Evolutionary conservation across 306 rosid genomes (phyloP).

Genomic region (Dryas octopetala): DNA sequence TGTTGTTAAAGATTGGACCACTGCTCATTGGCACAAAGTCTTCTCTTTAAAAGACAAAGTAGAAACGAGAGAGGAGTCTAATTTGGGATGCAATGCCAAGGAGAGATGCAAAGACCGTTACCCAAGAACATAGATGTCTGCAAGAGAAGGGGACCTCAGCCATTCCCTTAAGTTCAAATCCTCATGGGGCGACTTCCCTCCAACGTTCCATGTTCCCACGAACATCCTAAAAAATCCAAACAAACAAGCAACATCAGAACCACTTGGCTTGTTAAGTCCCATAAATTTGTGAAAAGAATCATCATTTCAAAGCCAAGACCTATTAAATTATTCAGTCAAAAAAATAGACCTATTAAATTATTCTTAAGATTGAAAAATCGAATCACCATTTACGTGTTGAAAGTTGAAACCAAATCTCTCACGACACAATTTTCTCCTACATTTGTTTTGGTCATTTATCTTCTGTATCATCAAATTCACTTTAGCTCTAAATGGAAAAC

Average conservation of each 20-base stretch:
- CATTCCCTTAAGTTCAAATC: slow-evolving; percentile 64
- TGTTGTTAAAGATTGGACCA: neutral
- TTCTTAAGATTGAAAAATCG: no score
- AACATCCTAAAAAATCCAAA: slow-evolving; percentile 48
- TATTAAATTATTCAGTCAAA: no score
- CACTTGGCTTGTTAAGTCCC: neutral
- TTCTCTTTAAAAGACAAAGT: neutral
- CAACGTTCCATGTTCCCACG: slow-evolving; percentile 98
- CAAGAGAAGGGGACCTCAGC: slow-evolving; percentile 60
- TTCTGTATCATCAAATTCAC: no score
- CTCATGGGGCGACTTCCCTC: slow-evolving; percentile 79
- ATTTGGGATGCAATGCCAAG: neutral
- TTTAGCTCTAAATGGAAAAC: neutral
- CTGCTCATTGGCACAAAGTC: neutral
- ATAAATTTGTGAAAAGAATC: neutral
- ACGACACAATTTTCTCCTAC: no score
- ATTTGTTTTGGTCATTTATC: no score
- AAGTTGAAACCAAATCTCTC: no score
- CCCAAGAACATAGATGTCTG: slow-evolving; percentile 84
- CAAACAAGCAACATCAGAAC: neutral
- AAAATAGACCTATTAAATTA: no score
- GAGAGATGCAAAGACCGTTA: slow-evolving; percentile 22
- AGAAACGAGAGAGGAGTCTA: neutral
- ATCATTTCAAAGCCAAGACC: neutral
- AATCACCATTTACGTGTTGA: no score